Conservation (phyloP, 495 filamentous ascomycete genomes). For the Amphirosellinia nigrospora region DNA sequence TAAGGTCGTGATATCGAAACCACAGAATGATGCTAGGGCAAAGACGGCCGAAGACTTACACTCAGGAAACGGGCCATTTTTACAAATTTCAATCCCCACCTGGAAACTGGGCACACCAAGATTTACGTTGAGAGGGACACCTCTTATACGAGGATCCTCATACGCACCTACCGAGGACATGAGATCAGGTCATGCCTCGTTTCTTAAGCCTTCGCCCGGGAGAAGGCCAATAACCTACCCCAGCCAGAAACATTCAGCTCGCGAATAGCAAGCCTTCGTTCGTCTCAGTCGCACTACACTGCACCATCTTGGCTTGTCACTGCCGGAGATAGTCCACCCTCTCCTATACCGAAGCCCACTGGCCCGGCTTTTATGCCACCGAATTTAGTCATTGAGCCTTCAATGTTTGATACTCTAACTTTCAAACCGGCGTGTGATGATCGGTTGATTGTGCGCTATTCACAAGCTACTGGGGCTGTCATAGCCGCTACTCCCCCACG, state of each 20-base stretch:
- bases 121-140: conserved; percentile 79
- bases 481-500: conserved; percentile 89
- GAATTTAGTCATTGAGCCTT: conserved; percentile 56
- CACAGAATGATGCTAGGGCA: conserved; percentile 62
- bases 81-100: conserved; percentile 84
- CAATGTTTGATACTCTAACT: conserved; percentile 81
- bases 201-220: conserved; percentile 41
- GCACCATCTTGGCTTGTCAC: conserved; percentile 35
- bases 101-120: conserved; percentile 84
- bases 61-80: conserved; percentile 54
- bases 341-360: conserved; percentile 34
- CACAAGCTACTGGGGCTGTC: conserved; percentile 71
- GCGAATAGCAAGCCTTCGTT: conserved; percentile 35
- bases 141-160: conserved; percentile 79
- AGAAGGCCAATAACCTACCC: conserved; percentile 29
- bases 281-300: conserved; percentile 40
- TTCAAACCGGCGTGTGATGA: conserved; percentile 74
- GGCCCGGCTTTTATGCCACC: conserved; percentile 52
- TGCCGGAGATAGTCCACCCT: conserved; percentile 33
- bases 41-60: conserved; percentile 68
- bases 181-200: conserved; percentile 51
- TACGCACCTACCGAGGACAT: conserved; percentile 61
- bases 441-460: conserved; percentile 83
- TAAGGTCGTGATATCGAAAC: conserved; percentile 84
- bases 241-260: conserved; percentile 36